Evolutionary conservation across 495 filamentous ascomycete genomes (phyloP), one percentile per base, ranked within the genome.

Genomic region (Hyaloscypha bicolor): DNA sequence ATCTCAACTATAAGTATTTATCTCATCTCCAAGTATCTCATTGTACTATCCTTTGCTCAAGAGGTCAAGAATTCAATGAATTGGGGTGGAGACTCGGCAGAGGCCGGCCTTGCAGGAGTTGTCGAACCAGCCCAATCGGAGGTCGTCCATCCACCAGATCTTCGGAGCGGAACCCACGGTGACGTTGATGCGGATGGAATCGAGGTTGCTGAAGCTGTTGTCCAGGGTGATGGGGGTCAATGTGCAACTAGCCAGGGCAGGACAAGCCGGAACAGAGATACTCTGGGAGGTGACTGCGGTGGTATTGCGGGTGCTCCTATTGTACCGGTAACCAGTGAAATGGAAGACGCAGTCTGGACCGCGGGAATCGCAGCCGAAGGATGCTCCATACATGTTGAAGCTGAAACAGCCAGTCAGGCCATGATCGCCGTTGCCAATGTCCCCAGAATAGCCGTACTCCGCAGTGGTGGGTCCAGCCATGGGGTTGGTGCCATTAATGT

Each of bases 121-220:
- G 69, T 75, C 53, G 59, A 21, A 69, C 73, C 73, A 75, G 22
- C 68, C 68, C 25, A 75, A 21, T 0, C 48, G 59, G 19, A 75
- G 33, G 60, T 75, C 70, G 61, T 75, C 73, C 68, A 75, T 67
- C 67, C 67, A 75, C 73, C 73, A 75, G 31, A 67, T 67, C 64
- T 69, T 67, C 6, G 73, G 70, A 9, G 65, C 35, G 2, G 19
- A 21, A 4, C 37, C 70, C 32, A 71, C 70, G 35, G 70, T 72
- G 39, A 67, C 60, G 33, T 71, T 71, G 37, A 75, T 71, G 22
- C 64, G 73, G 48, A 75, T 31, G 16, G 32, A 52, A n/a, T 61
- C 60, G 11, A 75, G 65, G 45, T 72, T 42, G 4, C 25, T 11
- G 61, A 75, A 75, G 8, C 30, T 30, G 25, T 48, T 19, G 39